Base-by-base conservation (phyloP, 1,139 yeast species). In the Blastobotrys ciferrii region DNA sequence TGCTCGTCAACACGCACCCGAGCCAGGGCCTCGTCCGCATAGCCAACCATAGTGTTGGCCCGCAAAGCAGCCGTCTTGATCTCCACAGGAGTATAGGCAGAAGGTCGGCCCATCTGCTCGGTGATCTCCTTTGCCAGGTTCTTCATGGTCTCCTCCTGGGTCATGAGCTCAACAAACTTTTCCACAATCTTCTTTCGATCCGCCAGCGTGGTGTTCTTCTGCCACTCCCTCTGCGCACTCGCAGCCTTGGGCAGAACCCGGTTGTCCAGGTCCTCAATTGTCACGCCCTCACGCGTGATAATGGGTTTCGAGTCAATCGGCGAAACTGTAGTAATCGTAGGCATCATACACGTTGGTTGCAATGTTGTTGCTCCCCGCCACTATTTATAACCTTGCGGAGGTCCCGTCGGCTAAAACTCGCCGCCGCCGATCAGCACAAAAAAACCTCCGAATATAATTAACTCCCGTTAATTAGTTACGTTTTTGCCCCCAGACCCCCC, bases 101-200 rank as follows among this genome's bases (percentile, higher is more conserved):
- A 57, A 7, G 72, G 72, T 2, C 72, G 60, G 25, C 72, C 72
- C 72, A 68, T 68, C 46, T 66, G 70, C 47, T 57, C 56, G 32
- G 71, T 66, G 50, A 68, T 56, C 25, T 63, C 69, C 38, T 52
- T 43, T 11, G 64, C 66, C 15, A 67, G 59, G 32, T 49, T 50
- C 13, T 55, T 52, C 18, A 61, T 57, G 3, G 56, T 53, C 9
- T 57, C 59, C 14, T 63, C 65, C 4, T 55, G 56, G 17, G 54
- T 48, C 38, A 68, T 52, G 20, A 63, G 57, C 18, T 63, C 64
- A n/a, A 61, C 47, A 45, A 65, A 65, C 50, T 58, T 58, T 25
- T 52, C 45, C 2, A 68, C 64, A 13, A 65, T 49, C 31, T 49
- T 53, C 55, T 67, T 66, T 41, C 71, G 65, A 18, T 59, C 62